Conservation (phyloP, 106 monocot genomes). For the Acorus calamus region DNA sequence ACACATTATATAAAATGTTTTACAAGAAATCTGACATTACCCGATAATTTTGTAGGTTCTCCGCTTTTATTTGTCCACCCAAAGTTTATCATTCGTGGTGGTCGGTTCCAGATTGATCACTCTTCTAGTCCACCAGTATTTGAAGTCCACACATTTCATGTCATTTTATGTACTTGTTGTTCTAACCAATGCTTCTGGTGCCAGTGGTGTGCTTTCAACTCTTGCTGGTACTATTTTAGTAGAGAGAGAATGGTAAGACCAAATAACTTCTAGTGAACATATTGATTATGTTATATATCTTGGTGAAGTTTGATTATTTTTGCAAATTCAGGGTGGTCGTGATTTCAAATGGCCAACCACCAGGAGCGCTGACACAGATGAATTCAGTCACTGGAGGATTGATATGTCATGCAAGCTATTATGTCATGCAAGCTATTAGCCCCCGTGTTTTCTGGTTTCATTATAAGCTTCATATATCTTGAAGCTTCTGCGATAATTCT, state of each 20-base stretch:
- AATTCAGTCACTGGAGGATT: constrained; percentile 78
- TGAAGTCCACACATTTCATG: constrained; percentile 22
- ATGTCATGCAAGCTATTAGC: constrained; percentile 80
- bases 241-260: constrained; percentile 99
- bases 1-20: neutral
- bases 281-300: no score
- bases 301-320: neutral
- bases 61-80: constrained; percentile 61
- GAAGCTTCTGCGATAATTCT: constrained; percentile 61
- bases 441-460: constrained; percentile 78
- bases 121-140: constrained; percentile 28
- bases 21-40: neutral
- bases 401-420: no score
- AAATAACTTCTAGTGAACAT: no score
- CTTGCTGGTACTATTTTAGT: constrained; percentile 94
- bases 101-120: constrained; percentile 59
- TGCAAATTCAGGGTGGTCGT: constrained; percentile 70
- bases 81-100: constrained; percentile 70
- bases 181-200: constrained; percentile 61
- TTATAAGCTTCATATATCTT: constrained; percentile 81
- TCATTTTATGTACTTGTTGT: constrained; percentile 44
- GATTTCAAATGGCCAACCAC: constrained; percentile 54
- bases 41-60: constrained; percentile 33
- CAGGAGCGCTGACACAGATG: constrained; percentile 53
- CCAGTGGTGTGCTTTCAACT: constrained; percentile 73